phyloP scores from a whole-genome alignment of 352 stramenopile genomes.

The Globisporangium okanoganense region DNA sequence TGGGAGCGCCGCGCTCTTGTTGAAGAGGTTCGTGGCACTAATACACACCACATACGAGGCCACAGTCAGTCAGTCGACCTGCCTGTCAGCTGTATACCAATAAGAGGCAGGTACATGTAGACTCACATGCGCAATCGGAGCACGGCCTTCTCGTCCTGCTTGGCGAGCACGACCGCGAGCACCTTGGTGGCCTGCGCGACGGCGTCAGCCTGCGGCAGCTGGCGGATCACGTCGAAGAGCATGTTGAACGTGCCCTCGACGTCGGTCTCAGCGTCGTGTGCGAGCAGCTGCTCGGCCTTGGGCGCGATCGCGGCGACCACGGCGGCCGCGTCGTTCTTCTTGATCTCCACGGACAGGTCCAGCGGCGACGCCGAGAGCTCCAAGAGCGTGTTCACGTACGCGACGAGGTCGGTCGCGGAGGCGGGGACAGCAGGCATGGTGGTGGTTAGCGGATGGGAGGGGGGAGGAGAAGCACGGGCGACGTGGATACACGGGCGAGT shows the following conservation, averaged over 20 bases:
- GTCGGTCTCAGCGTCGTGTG: constrained; percentile 70
- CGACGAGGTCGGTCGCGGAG: constrained; percentile 53
- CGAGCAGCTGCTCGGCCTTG: constrained; percentile 55
- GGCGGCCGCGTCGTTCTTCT: constrained; percentile 52
- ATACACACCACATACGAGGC: neutral
- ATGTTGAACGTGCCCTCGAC: constrained; percentile 72
- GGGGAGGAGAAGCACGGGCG: neutral
- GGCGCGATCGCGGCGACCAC: constrained; percentile 45
- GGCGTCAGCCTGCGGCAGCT: constrained; percentile 28
- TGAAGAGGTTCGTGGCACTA: constrained; percentile 68
- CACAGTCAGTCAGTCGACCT: neutral
- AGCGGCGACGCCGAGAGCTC: constrained; percentile 26
- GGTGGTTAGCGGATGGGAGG: neutral
- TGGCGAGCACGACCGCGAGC: constrained; percentile 38
- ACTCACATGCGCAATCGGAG: constrained; percentile 69
- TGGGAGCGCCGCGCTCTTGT: constrained; percentile 55
- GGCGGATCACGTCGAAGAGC: constrained; percentile 52
- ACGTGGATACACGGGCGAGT: neutral
- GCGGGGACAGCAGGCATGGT: constrained; percentile 10
- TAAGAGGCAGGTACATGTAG: too few species aligned
- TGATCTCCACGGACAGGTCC: constrained; percentile 54
- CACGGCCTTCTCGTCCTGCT: constrained; percentile 51
- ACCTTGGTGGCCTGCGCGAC: constrained; percentile 38
- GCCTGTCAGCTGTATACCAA: neutral
- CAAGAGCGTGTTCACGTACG: constrained; percentile 80